Base-by-base conservation (phyloP, 2,329 filamentous ascomycete species). In the Pseudogymnoascus sp. region DNA sequence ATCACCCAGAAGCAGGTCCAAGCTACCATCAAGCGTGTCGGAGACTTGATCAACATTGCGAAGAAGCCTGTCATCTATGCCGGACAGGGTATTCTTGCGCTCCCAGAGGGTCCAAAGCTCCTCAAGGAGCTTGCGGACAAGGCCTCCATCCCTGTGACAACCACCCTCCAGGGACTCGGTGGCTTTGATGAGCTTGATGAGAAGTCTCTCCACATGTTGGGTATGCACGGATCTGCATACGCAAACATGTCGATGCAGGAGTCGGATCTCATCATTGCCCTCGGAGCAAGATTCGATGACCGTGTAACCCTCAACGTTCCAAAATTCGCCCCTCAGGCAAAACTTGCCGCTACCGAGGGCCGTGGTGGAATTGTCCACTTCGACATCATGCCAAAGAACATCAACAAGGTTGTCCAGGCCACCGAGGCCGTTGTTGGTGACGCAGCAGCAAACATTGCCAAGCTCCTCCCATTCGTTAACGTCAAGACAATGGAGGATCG, bases 371-470 rank as follows among this genome's bases (percentile, higher is more conserved):
- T 99, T 71, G 85, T 97, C 14, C 93, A 99, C 77, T 97, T 97
- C 72, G 93, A 97, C 75, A 93, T 99, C 72, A 89, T 97, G 88
- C 93, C 95, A 71, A 99, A 99, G 87, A 97, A 99, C 81, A 97
- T 97, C 80, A 97, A 97, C 86, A 99, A 97, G 84, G 93, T 97
- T 44, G 89, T 99, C 13, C 91, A 97, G 78, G 93, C 93, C 6
- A 97, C 90, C 44, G 92, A 97, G 78, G 93, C 95, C 53, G 88
- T 97, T 16, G 93, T 96, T 78, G 95, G 95, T 64, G 93, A 97
- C 72, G 91, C 96, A 31, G 86, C 87, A 2, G 79, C 86, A 16
- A 97, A 96, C 76, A 80, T 97, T 35, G 81, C 81, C 61, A 78
- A 84, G 31, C 86, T 97, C 61, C 72, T 97, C 37, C 93, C 93